Base-by-base conservation (phyloP, 306 rosid species). In the Malus fusca region DNA sequence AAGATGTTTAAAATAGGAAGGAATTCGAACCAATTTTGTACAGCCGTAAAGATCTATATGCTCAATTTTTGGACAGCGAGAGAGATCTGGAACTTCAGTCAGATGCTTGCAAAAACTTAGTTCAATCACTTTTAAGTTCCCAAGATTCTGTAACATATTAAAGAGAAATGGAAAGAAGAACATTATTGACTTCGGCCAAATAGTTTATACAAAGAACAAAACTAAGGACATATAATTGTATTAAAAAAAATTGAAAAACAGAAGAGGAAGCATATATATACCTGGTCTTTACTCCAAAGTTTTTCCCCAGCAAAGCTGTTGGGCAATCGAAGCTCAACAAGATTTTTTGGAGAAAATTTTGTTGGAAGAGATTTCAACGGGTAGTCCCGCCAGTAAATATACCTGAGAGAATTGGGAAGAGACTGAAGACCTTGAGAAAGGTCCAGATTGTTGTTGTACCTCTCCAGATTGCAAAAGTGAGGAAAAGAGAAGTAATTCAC, bases 51-150 rank as follows among this genome's bases (percentile, higher is more conserved):
- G 61, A 14, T 4, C 0, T 64, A 78, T 21, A 8, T 1, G 5
- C 61, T 30, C 40, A 18, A 63, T 51, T 4, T 78, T 78, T 11
- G 0, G 0, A 19, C 73, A 40, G 0, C 0, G 26, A 25, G 73
- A 78, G 3, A 71, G 58, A 13, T 56, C 30, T 21, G 74, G 61
- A 3, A 72, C 21, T 21, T 66, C 37, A 66, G 15, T 19, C 28
- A 73, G 68, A 5, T 26, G 2, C 3, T 0, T 0, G 19, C 40
- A 72, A 1, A 0, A 0, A 0, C 22, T 0, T 21, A 73, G 68
- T n/a, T 31, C 42, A 2, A 78, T 35, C 30, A 3, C 19, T 25
- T 37, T 78, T 28, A 78, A 71, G 25, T 58, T 71, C 25, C 1
- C 8, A 17, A 25, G 77, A 48, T 1, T 33, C 81, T 78, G 66